Evolutionary conservation across 176 grass and related monocot species (phyloP).

Genomic region (Tillandsia fasciculata): DNA sequence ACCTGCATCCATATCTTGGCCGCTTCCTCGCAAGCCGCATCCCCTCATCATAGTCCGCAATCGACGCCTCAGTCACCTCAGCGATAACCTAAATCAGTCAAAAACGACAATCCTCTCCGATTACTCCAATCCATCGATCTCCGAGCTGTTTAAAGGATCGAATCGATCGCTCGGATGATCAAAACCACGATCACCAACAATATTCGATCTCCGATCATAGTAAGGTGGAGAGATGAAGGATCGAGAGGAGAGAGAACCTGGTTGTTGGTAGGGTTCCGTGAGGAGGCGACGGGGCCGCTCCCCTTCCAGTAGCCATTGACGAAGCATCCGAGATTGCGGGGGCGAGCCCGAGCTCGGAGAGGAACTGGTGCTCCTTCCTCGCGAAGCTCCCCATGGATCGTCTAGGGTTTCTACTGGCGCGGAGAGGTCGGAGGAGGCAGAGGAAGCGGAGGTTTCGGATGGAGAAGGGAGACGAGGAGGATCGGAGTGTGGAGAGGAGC

Average conservation of each 20-base stretch:
- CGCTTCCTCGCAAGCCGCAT: constrained; percentile 67
- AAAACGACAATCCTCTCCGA: background rate
- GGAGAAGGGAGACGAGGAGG: too few relatives aligned
- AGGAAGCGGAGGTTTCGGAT: too few relatives aligned
- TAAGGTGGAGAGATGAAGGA: background rate
- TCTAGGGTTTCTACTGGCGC: background rate
- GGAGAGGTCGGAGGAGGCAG: background rate
- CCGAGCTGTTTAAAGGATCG: too few relatives aligned
- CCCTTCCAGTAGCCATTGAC: constrained; percentile 60
- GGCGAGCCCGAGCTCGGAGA: constrained; percentile 78
- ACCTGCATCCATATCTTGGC: constrained; percentile 86
- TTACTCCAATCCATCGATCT: too few relatives aligned
- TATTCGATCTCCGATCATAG: background rate
- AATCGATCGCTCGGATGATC: background rate
- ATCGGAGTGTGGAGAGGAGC: too few relatives aligned
- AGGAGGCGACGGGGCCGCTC: constrained; percentile 37
- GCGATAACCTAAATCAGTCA: constrained; percentile 58
- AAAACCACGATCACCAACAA: background rate
- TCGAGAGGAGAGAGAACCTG: constrained; percentile 30
- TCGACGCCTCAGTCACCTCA: constrained; percentile 75
- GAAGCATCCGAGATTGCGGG: constrained; percentile 69
- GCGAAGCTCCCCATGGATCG: constrained; percentile 50
- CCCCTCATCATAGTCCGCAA: constrained; percentile 74
- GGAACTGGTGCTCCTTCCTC: constrained; percentile 82
- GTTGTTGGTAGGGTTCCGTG: constrained; percentile 67